Base-by-base conservation (phyloP, 2,329 filamentous ascomycete species). In the Teratosphaeria zuluensis region DNA sequence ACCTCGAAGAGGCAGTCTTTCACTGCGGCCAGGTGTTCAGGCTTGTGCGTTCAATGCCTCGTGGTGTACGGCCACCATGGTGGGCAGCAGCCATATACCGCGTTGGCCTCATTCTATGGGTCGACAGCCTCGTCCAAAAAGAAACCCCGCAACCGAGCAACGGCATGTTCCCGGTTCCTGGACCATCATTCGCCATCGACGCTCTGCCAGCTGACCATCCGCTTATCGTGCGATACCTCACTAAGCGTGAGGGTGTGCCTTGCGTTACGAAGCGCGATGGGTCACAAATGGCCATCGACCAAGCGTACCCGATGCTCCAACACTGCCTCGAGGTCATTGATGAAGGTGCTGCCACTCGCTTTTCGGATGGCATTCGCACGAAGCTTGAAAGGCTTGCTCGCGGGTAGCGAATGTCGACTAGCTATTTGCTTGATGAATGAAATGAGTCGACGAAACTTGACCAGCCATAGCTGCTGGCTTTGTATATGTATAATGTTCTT, bases 81-180 rank as follows among this genome's bases (percentile, higher is more conserved):
- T 89, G 86, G 86, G 76, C 84, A n/a, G 81, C 80, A 1, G 86
- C 85, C 2, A 75, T 89, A 48, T 89, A 89, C 69, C 83, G 87
- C n/a, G 85, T 80, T 1, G 79, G 79, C 3, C 74, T 87, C 58
- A 80, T 85, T 48, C 74, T 86, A 2, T 87, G 84, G 84, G 77
- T 80, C 2, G 82, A 87, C 64, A 82, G 83, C 64, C 71, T 86
- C 58, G 76, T 75, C 5, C 77, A 78, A 59, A 76, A 80, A 59
- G 79, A 84, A 57, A 65, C 71, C 19, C 68, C 68, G 42, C 68
- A 73, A 21, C 70, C 71, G 19, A 70, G 69, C 30, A 65, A 65
- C 31, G 70, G 69, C 63, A 69, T 74, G 60, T 73, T 74, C 68
- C 67, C 72, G 16, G 60, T 73, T 3, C 64, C 70, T 3, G 73